Evolutionary conservation across 164 flowering plant genomes (phyloP).

Genomic region (Vitis riparia): DNA sequence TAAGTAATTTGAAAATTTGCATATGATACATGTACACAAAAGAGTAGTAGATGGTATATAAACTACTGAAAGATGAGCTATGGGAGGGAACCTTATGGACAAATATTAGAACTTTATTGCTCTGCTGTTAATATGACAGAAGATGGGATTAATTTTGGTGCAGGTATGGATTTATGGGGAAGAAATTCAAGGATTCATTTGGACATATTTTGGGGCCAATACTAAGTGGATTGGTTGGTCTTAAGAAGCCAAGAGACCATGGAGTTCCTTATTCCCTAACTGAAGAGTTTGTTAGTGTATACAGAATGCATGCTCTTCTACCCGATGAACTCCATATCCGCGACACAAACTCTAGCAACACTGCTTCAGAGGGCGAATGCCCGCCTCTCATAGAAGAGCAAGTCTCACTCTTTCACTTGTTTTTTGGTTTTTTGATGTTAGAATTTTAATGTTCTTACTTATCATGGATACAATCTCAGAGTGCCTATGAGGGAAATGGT

Average conservation of each 20-base stretch:
- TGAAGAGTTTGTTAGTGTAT: slow-evolving; percentile 63
- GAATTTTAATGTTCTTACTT: too few species aligned
- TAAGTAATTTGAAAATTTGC: slow-evolving; percentile 10
- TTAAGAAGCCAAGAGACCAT: slow-evolving; percentile 39
- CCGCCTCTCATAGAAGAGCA: slow-evolving; percentile 36
- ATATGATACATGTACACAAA: too few species aligned
- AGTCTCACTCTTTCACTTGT: neutral
- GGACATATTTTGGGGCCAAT: slow-evolving; percentile 34
- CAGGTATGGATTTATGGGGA: slow-evolving; percentile 62
- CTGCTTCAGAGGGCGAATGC: slow-evolving; percentile 13
- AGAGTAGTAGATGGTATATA: too few species aligned
- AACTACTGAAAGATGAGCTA: neutral
- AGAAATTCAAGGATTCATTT: slow-evolving; percentile 42
- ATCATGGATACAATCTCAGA: slow-evolving; percentile 15
- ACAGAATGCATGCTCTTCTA: slow-evolving; percentile 70
- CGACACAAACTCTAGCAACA: slow-evolving; percentile 19
- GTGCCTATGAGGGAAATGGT: slow-evolving; percentile 37
- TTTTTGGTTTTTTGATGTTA: neutral
- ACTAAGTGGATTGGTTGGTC: slow-evolving; percentile 49
- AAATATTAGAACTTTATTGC: neutral
- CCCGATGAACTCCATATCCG: slow-evolving; percentile 50
- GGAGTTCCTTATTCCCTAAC: slow-evolving; percentile 70
- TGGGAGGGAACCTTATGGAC: neutral
- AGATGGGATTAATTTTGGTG: neutral
- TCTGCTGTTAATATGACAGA: neutral